Evolutionary conservation across 148 eudicot genomes (phyloP).

Genomic region (Rhododendron mucronatum): DNA sequence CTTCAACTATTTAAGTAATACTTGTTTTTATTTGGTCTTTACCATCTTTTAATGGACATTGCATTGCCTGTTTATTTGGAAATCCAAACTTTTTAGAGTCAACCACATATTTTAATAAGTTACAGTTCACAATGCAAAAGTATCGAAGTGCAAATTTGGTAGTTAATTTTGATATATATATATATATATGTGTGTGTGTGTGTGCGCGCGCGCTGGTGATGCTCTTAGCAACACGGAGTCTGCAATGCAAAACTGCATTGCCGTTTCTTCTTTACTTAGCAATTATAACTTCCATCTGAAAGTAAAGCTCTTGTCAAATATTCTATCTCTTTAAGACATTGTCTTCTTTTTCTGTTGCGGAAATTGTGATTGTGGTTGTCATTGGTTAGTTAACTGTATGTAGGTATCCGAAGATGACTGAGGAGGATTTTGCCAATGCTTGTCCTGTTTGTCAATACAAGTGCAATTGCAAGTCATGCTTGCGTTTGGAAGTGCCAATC

Average conservation of each 20-base stretch:
- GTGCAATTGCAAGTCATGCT: conserved; percentile 56
- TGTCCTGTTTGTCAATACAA: conserved; percentile 49
- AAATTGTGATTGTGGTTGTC: background rate
- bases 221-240: background rate
- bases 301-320: background rate
- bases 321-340: background rate
- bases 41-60: background rate
- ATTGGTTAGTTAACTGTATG: background rate
- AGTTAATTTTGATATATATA: background rate
- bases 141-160: background rate
- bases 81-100: background rate
- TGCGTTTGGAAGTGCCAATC: conserved; percentile 24
- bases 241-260: background rate
- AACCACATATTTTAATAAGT: background rate
- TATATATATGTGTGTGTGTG: background rate
- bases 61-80: background rate
- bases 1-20: background rate
- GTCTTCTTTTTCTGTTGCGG: background rate
- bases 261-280: background rate
- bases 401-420: conserved; percentile 47
- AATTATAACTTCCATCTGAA: background rate
- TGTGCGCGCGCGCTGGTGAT: background rate
- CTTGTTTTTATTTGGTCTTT: background rate
- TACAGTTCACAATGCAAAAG: background rate
- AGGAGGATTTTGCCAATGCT: conserved; percentile 31